A percentile compares a stretch with the other conserved stretches of the same genome.
Evolutionary conservation across 768 basidiomycete species (phyloP).

Genomic region (Roridomyces roridus): DNA sequence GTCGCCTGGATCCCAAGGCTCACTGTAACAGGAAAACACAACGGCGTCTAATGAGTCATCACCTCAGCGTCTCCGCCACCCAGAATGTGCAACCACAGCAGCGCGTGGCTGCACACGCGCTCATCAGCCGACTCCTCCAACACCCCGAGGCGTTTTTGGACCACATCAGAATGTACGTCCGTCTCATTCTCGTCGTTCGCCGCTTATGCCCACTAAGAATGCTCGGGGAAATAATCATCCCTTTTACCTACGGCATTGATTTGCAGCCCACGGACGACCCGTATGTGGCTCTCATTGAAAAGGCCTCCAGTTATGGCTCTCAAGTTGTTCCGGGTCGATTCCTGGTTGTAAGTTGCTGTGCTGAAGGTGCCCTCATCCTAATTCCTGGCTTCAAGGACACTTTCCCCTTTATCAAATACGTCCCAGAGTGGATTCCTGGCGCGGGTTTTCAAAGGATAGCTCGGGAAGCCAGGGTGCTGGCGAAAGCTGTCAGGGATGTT

Average conservation of each 20-base stretch:
- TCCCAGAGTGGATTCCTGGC: background rate
- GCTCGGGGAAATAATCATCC: background rate
- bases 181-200: background rate
- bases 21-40: background rate
- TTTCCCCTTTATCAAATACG: no score
- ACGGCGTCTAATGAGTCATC: background rate
- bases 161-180: no score
- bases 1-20: no score
- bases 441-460: no score
- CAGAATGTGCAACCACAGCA: no score
- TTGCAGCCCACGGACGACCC: background rate
- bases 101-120: no score
- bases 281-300: background rate
- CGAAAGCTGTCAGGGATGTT: background rate
- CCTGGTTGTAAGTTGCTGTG: background rate
- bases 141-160: no score
- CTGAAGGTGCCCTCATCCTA: no score
- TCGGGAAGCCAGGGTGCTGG: background rate
- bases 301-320: no score
- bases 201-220: background rate
- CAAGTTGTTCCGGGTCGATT: no score
- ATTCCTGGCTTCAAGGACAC: no score
- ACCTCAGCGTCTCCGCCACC: constrained; percentile 28
- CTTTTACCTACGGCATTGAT: background rate
- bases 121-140: no score